Evolutionary conservation across 345 rosid species (phyloP).

Genomic region (Bretschneidera sinensis): DNA sequence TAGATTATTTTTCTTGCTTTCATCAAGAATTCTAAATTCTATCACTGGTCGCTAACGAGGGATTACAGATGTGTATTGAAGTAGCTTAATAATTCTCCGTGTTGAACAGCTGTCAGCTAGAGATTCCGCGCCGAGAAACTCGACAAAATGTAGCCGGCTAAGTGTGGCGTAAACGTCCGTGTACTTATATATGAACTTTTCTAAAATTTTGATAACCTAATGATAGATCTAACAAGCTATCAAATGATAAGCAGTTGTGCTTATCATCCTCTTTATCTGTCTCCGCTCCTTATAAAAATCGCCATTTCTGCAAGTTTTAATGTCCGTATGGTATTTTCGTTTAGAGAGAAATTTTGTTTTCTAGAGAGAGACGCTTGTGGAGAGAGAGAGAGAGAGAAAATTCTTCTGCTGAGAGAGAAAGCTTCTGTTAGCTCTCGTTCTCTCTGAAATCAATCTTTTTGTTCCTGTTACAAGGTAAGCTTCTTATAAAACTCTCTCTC

Average conservation of each 20-base stretch:
- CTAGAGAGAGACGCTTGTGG: constrained; percentile 23
- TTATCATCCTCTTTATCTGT: constrained; percentile 47
- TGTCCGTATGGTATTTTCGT: constrained; percentile 16
- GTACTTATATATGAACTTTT: constrained; percentile 30
- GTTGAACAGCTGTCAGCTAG: constrained; percentile 49
- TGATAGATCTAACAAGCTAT: neutral
- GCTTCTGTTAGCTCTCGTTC: constrained; percentile 5
- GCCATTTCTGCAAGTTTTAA: constrained; percentile 39
- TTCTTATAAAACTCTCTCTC: constrained; percentile 33
- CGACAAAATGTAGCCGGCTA: constrained; percentile 69
- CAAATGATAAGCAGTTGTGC: fast-evolving
- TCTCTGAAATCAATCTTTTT: constrained; percentile 25
- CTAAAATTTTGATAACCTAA: fast-evolving
- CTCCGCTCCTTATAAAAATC: constrained; percentile 44
- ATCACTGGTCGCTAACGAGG: neutral
- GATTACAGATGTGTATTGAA: neutral
- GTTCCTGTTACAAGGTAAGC: constrained; percentile 28
- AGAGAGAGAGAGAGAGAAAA: constrained; percentile 28
- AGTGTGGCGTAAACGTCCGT: constrained; percentile 21
- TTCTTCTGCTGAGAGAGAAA: constrained; percentile 6
- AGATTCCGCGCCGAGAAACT: constrained; percentile 76
- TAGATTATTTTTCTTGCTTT: constrained; percentile 14
- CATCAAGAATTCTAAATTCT: neutral
- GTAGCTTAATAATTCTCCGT: constrained; percentile 15
- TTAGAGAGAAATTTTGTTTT: constrained; percentile 20